Base-by-base conservation (phyloP, 306 rosid genomes). In the Cucurbita pepo region DNA sequence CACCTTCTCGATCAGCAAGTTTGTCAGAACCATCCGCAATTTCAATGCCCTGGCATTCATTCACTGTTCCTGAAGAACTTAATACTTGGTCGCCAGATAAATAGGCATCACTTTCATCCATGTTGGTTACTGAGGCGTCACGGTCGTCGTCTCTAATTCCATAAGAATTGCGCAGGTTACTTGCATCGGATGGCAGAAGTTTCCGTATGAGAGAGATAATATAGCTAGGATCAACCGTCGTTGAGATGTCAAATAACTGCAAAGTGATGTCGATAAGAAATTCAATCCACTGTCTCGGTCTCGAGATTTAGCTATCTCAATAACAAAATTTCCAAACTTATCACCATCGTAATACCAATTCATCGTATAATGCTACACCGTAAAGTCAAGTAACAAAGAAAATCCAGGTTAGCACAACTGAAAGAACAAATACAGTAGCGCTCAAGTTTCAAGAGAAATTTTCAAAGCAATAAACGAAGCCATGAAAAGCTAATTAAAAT, bases 161-260 rank as follows among this genome's bases (percentile, higher is more conserved):
- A 38, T 8, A 75, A 25, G 71, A 59, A 14, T 70, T 62, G 71
- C 14, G 18, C 10, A 14, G 53, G 65, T 72, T 48, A 74, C 75
- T 72, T 59, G 81, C 76, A 74, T 34, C 77, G 56, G 70, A 47
- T 3, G 98, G 97, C 36, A 94, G 75, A 43, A 90, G 96, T 81
- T 87, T 94, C 80, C 98, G 84, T 81, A 94, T 89, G 63, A 90
- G 81, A 41, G 96, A 90, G 77, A 94, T 94, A 34, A 94, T 79
- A 69, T 87, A 94, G 85, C 97, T 85, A 4, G 96, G 98, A 84
- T 94, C 97, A 76, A 90, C 96, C 11, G 98, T 94, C 6, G 96
- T 94, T 10, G 92, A 85, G 83, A 94, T 82, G 77, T 94, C 90
- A 75, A 94, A 94, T 77, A 86, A 71, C 98, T 90, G 92, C 84